Base-by-base conservation (phyloP, 2,329 filamentous ascomycete species). In the Clarireedia sp. region DNA sequence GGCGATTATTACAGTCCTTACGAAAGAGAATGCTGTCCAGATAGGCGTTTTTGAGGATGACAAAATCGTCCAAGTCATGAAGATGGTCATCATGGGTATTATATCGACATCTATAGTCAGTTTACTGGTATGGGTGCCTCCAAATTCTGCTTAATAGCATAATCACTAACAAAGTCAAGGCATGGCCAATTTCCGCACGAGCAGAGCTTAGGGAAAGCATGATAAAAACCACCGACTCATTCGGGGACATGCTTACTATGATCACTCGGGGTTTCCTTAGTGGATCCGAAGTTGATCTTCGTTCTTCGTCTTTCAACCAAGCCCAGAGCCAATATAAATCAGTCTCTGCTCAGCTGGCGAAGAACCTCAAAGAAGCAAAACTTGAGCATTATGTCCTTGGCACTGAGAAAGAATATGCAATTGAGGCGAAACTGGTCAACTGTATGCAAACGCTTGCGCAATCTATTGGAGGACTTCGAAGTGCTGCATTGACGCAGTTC, bases 401-500 rank as follows among this genome's bases (percentile, higher is more conserved):
- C 1, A 85, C 82, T 2, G 91, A 96, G 68, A 79, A 79, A 54
- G 80, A 92, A 59, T 95, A 95, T 68, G 78, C 79, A 38, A 78
- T 95, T 3, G 89, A 96, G 65, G 85, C 86, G 61, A 83, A 81
- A 23, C 78, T 97, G 3, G 87, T 92, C 45, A 86, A 89, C 66
- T 92, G 89, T 62, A 81, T 97, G 65, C 89, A 95, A 68, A 84
- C 82, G 47, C 78, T 97, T 26, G 85, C 89, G 4, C 91, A 96
- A 68, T 90, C 90, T 61, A 86, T 96, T 61, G 91, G 92, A 69
- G 94, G 92, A 7, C 74, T 99, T 65, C 81, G 90, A 61, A 96
- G 90, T 74, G 90, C 94, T 36, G 89, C 94, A 24, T 81, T 87
- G 57, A 91, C 90, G 21, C 92, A 99, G 66, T 95, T 97, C 67